phyloP scores from a whole-genome alignment of 2,329 filamentous ascomycete genomes.

The Fonsecaea multimorphosa region DNA sequence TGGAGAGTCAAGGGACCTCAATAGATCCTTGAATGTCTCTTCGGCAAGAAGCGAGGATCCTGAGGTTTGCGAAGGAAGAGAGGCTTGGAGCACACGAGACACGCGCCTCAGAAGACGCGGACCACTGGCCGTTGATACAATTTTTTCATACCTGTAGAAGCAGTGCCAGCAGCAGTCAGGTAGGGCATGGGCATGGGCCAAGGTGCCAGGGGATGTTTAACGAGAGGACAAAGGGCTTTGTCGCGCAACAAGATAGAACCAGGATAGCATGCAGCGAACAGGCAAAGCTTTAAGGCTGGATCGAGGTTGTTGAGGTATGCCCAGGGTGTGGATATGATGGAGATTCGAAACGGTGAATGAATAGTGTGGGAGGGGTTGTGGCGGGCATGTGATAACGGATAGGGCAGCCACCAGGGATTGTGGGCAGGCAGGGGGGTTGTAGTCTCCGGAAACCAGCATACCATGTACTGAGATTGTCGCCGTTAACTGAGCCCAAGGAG shows the following conservation, averaged over 20 bases:
- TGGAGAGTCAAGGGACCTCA: slow-evolving; percentile 17
- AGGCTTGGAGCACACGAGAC: not conserved
- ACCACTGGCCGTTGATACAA: slow-evolving; percentile 7
- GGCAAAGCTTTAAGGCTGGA: slow-evolving; percentile 26
- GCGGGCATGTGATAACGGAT: slow-evolving; percentile 32
- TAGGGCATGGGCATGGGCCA: not conserved
- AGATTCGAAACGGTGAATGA: slow-evolving; percentile 24
- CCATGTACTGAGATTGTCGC: slow-evolving; percentile 36
- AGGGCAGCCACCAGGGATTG: slow-evolving; percentile 30
- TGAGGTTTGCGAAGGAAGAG: slow-evolving; percentile 4
- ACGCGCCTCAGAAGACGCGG: not conserved
- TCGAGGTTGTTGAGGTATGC: slow-evolving; percentile 8
- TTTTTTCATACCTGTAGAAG: slow-evolving; percentile 12
- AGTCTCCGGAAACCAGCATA: slow-evolving; percentile 25
- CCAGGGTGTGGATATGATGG: slow-evolving; percentile 22
- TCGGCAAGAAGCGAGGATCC: slow-evolving; percentile 22
- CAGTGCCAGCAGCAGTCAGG: not conserved
- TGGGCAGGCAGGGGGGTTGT: slow-evolving; percentile 16
- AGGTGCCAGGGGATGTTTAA: slow-evolving; percentile 9
- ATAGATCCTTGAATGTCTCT: slow-evolving; percentile 19
- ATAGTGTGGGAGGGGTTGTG: slow-evolving; percentile 27
- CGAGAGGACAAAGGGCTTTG: slow-evolving; percentile 7
- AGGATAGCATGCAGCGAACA: slow-evolving; percentile 26
- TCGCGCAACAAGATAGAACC: slow-evolving; percentile 18
- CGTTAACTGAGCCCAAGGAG: slow-evolving; percentile 1